Base-by-base conservation (phyloP, 1,284 basidiomycete genomes). In the Tilletia horrida region DNA sequence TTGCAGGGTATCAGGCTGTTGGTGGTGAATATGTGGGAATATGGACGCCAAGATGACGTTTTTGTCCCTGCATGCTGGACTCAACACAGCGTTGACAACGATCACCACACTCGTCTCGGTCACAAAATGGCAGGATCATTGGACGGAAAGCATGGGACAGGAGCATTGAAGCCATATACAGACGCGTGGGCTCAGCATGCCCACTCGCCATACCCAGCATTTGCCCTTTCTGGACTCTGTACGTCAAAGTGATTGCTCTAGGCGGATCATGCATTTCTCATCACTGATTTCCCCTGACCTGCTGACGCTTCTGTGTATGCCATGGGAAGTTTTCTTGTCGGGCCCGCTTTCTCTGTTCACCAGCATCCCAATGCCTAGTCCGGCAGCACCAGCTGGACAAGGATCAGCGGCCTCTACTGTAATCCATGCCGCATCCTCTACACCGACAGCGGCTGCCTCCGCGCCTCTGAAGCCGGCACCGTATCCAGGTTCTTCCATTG, bases 121-220 rank as follows among this genome's bases (percentile, higher is more conserved):
- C 35, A 40, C 35, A 40, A n/a, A 44, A 48, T 18, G 45, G 25
- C 27, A 27, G 23, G 21, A 13, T 3, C 50, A 3, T 21, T 13
- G 27, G 50, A 52, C 50, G 50, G 50, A n/a, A 52, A 27, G 23
- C 23, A 52, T 52, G 21, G 50, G 50, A 52, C 21, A 27, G 21
- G 23, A 23, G 50, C 27, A 21, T 14, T 52, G 50, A 21, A 25
- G n/a, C 50, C 50, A 14, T 52, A 52, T 27, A 21, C 50, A 25
- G 50, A 52, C 11, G 50, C 50, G 16, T 52, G 50, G 50, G 18
- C 23, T 14, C 27, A 21, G 50, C 50, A 52, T 52, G 50, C 50
- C 6, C 13, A 25, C 21, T 52, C 50, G 50, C 50, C 50, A 21
- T 52, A 52, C 14, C 50, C 50, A 52, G 50, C 50, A 52, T 52